A percentile compares a stretch with the other conserved stretches of the same genome.
Evolutionary conservation across 768 basidiomycete species (phyloP).

Genomic region (Phylloporus sp.): DNA sequence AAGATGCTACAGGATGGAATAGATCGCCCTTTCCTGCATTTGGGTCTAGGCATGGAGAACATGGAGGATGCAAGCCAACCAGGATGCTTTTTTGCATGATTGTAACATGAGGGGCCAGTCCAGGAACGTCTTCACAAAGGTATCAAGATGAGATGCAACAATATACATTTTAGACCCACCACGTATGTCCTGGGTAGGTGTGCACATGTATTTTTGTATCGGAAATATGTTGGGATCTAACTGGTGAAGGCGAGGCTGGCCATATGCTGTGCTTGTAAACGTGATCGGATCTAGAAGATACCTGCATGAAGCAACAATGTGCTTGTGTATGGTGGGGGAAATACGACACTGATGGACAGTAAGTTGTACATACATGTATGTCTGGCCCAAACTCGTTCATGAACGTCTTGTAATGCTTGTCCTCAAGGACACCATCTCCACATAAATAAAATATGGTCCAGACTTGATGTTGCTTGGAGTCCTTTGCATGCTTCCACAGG

Average conservation of each 20-base stretch:
- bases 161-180: slow-evolving; percentile 18
- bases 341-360: not conserved
- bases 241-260: slow-evolving; percentile 66
- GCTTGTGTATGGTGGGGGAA: slow-evolving; percentile 41
- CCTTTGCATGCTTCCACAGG: slow-evolving; percentile 39
- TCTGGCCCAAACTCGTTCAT: slow-evolving; percentile 62
- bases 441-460: slow-evolving; percentile 65
- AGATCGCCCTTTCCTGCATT: slow-evolving; percentile 25
- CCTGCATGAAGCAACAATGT: slow-evolving; percentile 66
- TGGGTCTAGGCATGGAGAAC: slow-evolving; percentile 36
- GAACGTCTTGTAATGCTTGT: slow-evolving; percentile 66
- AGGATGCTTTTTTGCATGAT: slow-evolving; percentile 41
- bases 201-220: slow-evolving; percentile 51
- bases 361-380: slow-evolving; percentile 51
- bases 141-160: not conserved
- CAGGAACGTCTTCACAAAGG: slow-evolving; percentile 29
- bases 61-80: slow-evolving; percentile 46
- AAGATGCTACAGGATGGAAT: slow-evolving; percentile 28
- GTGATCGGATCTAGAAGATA: slow-evolving; percentile 61
- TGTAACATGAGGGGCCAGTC: slow-evolving; percentile 45
- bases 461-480: slow-evolving; percentile 43
- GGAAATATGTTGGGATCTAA: slow-evolving; percentile 75
- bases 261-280: slow-evolving; percentile 70
- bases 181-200: slow-evolving; percentile 37
- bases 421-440: slow-evolving; percentile 66